Evolutionary conservation across 768 basidiomycete species (phyloP).

Genomic region (Thelephora aurantiotincta): DNA sequence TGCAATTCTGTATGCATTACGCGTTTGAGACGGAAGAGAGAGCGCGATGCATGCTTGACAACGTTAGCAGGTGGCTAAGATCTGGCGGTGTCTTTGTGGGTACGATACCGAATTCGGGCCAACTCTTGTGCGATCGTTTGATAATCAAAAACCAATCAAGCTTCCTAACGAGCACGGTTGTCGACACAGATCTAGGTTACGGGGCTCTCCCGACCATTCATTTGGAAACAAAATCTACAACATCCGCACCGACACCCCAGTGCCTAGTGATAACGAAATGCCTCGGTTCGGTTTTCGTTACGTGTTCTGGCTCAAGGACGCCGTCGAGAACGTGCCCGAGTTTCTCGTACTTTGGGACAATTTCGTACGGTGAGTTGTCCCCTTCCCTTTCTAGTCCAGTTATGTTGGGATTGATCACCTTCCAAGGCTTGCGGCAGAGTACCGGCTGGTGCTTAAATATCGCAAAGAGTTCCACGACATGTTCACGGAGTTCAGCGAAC

Average conservation of each 20-base stretch:
- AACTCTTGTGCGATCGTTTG: conserved; percentile 54
- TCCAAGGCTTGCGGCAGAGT: conserved; percentile 69
- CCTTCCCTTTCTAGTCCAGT: conserved; percentile 7
- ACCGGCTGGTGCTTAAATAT: conserved; percentile 60
- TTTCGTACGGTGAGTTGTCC: conserved; percentile 56
- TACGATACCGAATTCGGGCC: conserved; percentile 86
- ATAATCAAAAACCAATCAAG: not conserved
- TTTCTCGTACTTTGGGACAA: conserved; percentile 94
- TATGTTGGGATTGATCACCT: not conserved
- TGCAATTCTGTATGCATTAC: conserved; percentile 99
- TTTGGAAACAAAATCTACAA: conserved; percentile 90
- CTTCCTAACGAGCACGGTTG: no score
- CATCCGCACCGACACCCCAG: conserved; percentile 55
- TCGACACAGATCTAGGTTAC: conserved; percentile 20
- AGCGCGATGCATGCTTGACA: conserved; percentile 83
- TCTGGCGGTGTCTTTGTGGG: conserved; percentile 89
- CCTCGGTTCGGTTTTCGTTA: conserved; percentile 84
- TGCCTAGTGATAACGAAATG: conserved; percentile 29
- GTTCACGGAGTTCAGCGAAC: conserved; percentile 66
- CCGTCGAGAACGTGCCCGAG: conserved; percentile 95
- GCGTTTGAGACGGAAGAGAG: conserved; percentile 89
- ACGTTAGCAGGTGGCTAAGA: conserved; percentile 69
- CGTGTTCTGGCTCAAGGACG: conserved; percentile 86
- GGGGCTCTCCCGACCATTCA: conserved; percentile 49
- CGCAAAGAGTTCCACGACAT: conserved; percentile 86